These are phyloP conservation scores for Rhizopus delemar DNA, from an alignment of 371 early-diverging fungal genomes.

Conservation along the genomic window DNA sequence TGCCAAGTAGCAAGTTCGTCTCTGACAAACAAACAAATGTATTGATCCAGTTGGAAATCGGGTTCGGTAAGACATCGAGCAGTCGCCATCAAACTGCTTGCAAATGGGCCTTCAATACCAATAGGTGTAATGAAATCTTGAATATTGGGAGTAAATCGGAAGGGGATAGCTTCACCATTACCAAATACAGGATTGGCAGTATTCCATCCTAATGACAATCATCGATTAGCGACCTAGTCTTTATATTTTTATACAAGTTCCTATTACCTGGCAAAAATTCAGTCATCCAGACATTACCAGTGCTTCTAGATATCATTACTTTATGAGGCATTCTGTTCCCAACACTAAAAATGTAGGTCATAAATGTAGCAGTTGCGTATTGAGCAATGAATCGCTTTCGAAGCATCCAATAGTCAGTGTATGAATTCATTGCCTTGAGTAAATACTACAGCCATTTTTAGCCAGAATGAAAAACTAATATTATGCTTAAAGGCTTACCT, in stretches of 20 bases:
- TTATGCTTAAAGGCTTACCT: slow-evolving; percentile 31
- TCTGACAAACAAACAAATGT: slow-evolving; percentile 81
- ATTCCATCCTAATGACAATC: slow-evolving; percentile 31
- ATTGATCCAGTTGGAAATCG: slow-evolving; percentile 82
- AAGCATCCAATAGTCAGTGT: slow-evolving; percentile 88
- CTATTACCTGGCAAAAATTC: slow-evolving; percentile 73
- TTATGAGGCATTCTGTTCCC: slow-evolving; percentile 86
- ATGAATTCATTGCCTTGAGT: slow-evolving; percentile 68
- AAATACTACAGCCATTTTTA: slow-evolving; percentile 50
- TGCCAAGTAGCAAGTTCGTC: slow-evolving; percentile 90
- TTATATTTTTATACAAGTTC: no score
- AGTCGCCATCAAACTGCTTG: slow-evolving; percentile 76
- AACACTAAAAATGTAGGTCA: slow-evolving; percentile 87
- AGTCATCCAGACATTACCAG: slow-evolving; percentile 79
- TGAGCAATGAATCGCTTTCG: slow-evolving; percentile 92
- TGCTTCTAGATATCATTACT: slow-evolving; percentile 76
- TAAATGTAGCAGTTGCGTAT: slow-evolving; percentile 85
- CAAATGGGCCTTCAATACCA: slow-evolving; percentile 91
- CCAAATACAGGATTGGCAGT: slow-evolving; percentile 37
- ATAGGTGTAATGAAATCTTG: slow-evolving; percentile 91
- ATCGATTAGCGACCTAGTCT: background rate
- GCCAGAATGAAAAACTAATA: background rate
- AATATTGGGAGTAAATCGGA: slow-evolving; percentile 96
- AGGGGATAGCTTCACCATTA: slow-evolving; percentile 85
- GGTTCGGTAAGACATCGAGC: slow-evolving; percentile 77